Evolutionary conservation across 2,329 filamentous ascomycete genomes (phyloP).

Genomic region (Lecanicillium sp.): DNA sequence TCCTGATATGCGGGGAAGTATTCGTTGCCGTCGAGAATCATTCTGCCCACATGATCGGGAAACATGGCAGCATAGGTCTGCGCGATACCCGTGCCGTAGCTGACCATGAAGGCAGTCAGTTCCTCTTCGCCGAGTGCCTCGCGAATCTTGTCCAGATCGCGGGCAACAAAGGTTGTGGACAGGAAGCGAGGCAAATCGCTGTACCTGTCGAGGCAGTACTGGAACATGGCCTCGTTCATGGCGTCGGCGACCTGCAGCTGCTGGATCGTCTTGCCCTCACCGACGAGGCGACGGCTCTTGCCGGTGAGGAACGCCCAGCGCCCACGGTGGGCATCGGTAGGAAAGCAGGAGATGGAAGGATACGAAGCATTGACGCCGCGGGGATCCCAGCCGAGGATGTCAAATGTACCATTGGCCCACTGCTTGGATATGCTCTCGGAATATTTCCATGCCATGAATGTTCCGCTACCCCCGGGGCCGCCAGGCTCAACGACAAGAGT

Average conservation of each 20-base stretch:
- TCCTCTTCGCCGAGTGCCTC: constrained; percentile 39
- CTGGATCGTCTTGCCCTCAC: constrained; percentile 19
- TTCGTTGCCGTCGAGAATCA: constrained; percentile 45
- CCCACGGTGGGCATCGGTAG: constrained; percentile 39
- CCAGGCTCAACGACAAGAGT: constrained; percentile 47
- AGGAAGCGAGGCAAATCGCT: constrained; percentile 43
- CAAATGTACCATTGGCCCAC: constrained; percentile 37
- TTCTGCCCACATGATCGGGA: constrained; percentile 39
- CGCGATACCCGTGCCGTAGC: constrained; percentile 47
- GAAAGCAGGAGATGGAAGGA: constrained; percentile 41
- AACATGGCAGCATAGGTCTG: constrained; percentile 48
- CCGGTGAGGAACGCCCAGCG: constrained; percentile 37
- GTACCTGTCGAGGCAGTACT: constrained; percentile 35
- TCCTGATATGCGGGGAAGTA: constrained; percentile 40
- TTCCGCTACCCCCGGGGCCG: constrained; percentile 45
- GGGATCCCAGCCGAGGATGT: constrained; percentile 50
- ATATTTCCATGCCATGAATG: constrained; percentile 32
- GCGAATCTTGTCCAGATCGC: constrained; percentile 44
- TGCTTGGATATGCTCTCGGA: constrained; percentile 33
- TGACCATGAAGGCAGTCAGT: constrained; percentile 43
- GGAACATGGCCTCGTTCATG: constrained; percentile 39
- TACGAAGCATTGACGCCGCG: constrained; percentile 44
- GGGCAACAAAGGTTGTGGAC: constrained; percentile 40
- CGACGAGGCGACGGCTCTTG: constrained; percentile 33
- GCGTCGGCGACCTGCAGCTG: constrained; percentile 40